These are phyloP conservation scores for Xylogone sp. DNA, from an alignment of 2,329 filamentous ascomycete genomes.

Conservation along the genomic window DNA sequence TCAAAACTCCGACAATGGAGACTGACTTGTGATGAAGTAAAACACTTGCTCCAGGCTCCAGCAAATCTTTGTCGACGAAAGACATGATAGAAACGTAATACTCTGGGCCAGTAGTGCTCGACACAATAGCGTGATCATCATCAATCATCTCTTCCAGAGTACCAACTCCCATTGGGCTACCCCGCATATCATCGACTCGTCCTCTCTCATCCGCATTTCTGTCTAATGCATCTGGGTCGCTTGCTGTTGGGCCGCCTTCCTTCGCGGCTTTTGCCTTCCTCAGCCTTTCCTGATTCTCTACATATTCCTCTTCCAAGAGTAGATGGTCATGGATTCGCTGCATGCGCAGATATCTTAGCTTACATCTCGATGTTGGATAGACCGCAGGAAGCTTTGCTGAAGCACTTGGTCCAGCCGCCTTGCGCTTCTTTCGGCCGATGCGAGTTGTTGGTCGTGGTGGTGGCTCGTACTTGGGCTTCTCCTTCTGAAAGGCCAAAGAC, in stretches of 20 bases:
- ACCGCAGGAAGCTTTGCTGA: conserved; percentile 92
- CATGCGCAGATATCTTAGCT: conserved; percentile 94
- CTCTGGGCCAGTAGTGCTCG: conserved; percentile 92
- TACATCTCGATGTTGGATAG: conserved; percentile 95
- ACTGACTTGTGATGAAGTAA: conserved; percentile 96
- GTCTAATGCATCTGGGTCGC: conserved; percentile 72
- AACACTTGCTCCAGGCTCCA: conserved; percentile 94
- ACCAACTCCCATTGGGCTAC: conserved; percentile 96
- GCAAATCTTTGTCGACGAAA: conserved; percentile 96
- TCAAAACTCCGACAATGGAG: conserved; percentile 94
- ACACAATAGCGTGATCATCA: conserved; percentile 98
- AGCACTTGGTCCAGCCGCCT: conserved; percentile 85
- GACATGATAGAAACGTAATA: conserved; percentile 99
- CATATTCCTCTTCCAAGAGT: conserved; percentile 94
- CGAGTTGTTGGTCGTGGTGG: conserved; percentile 95
- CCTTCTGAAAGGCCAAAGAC: conserved; percentile 64
- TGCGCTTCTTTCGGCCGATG: conserved; percentile 98
- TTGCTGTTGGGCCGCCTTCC: conserved; percentile 56
- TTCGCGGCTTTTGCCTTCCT: conserved; percentile 86
- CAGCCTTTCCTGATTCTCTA: conserved; percentile 96
- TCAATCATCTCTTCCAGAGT: conserved; percentile 98
- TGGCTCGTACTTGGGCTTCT: conserved; percentile 99
- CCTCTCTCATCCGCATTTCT: conserved; percentile 91
- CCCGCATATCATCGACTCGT: conserved; percentile 96
- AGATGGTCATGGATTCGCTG: conserved; percentile 98